Conservation (phyloP, 257 asterid genomes). For the Jacaranda mimosifolia region DNA sequence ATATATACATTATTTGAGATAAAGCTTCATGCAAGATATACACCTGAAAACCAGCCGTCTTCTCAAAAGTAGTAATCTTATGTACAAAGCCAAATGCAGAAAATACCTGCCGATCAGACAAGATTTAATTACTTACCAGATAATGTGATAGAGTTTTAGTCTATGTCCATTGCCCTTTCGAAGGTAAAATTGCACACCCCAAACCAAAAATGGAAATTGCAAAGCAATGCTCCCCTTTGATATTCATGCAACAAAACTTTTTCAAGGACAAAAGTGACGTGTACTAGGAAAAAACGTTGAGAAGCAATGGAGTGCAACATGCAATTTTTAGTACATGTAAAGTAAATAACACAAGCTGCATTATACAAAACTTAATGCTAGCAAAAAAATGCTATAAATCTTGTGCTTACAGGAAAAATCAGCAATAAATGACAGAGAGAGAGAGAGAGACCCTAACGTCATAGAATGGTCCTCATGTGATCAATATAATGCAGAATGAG, state of each 20-base stretch:
- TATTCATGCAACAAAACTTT: slow-evolving; percentile 8
- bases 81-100: slow-evolving; percentile 94
- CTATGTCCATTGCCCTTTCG: not conserved
- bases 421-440: not conserved
- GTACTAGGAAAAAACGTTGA: not conserved
- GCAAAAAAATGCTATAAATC: not conserved
- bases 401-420: not conserved
- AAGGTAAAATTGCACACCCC: slow-evolving; percentile 3
- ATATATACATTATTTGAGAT: not conserved
- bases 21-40: slow-evolving; percentile 19
- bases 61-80: slow-evolving; percentile 94
- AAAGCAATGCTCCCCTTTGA: not conserved
- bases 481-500: slow-evolving; percentile 11
- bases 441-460: not conserved
- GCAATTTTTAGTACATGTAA: not conserved
- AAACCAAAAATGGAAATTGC: slow-evolving; percentile 7
- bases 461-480: slow-evolving; percentile 19
- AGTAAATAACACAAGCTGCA: slow-evolving; percentile 4
- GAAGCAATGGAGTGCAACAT: slow-evolving; percentile 8
- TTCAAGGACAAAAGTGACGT: not conserved
- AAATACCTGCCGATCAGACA: slow-evolving; percentile 66
- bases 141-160: slow-evolving; percentile 14
- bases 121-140: slow-evolving; percentile 26
- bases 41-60: slow-evolving; percentile 98
- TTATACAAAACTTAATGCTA: slow-evolving; percentile 17